A percentile compares a stretch with the other conserved stretches of the same genome.
Evolutionary conservation across 1,284 basidiomycete species (phyloP).

Genomic region (Flammula alnicola): DNA sequence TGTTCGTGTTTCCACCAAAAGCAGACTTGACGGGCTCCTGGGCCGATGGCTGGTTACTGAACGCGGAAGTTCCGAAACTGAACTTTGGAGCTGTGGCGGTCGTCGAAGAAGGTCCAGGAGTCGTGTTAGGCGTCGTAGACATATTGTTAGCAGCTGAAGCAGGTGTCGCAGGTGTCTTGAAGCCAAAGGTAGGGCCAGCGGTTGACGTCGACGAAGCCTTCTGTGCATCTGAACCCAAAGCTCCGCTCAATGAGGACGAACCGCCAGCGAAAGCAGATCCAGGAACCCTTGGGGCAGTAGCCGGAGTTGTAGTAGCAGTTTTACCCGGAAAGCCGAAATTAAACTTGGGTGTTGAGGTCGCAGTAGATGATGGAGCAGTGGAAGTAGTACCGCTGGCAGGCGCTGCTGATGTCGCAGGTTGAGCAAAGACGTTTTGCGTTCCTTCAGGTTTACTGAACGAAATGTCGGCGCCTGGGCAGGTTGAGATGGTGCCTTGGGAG

Average conservation of each 20-base stretch:
- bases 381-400: not conserved
- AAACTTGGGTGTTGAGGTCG: constrained; percentile 27
- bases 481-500: not conserved
- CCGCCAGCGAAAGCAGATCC: constrained; percentile 16
- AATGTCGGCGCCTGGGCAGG: not conserved
- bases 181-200: constrained; percentile 16
- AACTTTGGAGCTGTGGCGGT: not conserved
- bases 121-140: not conserved
- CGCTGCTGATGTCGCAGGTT: constrained; percentile 6
- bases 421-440: not conserved
- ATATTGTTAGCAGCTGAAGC: constrained; percentile 13
- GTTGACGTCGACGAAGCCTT: constrained; percentile 9
- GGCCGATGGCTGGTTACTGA: constrained; percentile 5
- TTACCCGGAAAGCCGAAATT: constrained; percentile 29
- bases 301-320: constrained; percentile 6
- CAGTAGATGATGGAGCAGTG: constrained; percentile 13
- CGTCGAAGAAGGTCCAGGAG: not conserved
- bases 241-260: constrained; percentile 25
- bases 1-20: constrained; percentile 10
- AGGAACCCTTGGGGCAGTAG: constrained; percentile 19
- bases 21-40: constrained; percentile 12
- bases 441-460: constrained; percentile 1
- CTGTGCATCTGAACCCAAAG: constrained; percentile 17
- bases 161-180: constrained; percentile 22
- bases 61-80: constrained; percentile 3